phyloP scores from a whole-genome alignment of 1,284 basidiomycete genomes.

The Cutaneotrichosporon sp. region DNA sequence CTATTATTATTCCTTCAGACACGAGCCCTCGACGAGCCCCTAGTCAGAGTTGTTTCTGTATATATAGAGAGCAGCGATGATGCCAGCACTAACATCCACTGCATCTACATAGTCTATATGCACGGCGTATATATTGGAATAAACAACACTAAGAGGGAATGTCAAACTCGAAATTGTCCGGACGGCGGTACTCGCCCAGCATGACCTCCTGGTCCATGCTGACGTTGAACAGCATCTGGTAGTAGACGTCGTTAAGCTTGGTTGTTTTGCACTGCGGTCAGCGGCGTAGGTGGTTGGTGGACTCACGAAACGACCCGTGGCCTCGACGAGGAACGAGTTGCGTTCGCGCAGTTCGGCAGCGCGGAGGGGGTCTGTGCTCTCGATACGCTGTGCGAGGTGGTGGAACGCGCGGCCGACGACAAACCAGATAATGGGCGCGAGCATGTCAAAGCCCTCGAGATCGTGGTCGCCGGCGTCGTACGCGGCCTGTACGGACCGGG shows the following conservation, averaged over 20 bases:
- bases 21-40: too few species aligned
- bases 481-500: constrained; percentile 20
- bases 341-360: constrained; percentile 5
- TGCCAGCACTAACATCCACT: too few species aligned
- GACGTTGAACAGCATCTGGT: constrained; percentile 18
- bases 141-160: too few species aligned
- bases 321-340: constrained; percentile 7
- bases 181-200: constrained; percentile 20
- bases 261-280: constrained; percentile 5
- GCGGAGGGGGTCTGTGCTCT: constrained; percentile 5
- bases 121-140: too few species aligned
- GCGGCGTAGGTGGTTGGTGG: background rate
- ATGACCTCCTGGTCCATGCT: constrained; percentile 17
- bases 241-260: constrained; percentile 17
- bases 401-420: constrained; percentile 12
- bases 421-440: constrained; percentile 14
- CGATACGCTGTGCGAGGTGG: constrained; percentile 14
- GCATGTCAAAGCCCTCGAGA: constrained; percentile 18
- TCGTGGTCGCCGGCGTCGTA: constrained; percentile 21
- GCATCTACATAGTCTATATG: too few species aligned
- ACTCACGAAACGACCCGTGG: constrained; percentile 2
- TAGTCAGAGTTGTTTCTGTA: too few species aligned
- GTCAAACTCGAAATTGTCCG: constrained; percentile 17
- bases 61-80: too few species aligned
- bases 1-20: too few species aligned